Evolutionary conservation across 352 stramenopile genomes (phyloP).

Genomic region (Phytophthora cactorum): DNA sequence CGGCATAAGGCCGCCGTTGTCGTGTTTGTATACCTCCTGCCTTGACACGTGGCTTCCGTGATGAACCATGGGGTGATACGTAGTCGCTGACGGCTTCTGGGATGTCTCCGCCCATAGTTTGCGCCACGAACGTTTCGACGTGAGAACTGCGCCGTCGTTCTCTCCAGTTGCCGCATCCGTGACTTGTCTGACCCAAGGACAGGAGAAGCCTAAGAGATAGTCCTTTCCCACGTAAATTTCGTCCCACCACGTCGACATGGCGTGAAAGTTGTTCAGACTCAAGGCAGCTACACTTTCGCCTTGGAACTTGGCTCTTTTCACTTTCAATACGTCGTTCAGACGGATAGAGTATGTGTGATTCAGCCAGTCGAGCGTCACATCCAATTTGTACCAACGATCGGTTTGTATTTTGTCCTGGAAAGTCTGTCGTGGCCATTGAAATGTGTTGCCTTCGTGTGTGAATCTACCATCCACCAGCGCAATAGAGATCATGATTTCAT

Average conservation of each 20-base stretch:
- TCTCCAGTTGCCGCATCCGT: constrained; percentile 4
- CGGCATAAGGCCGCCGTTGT: constrained; percentile 76
- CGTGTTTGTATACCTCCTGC: constrained; percentile 78
- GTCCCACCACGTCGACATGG: constrained; percentile 93
- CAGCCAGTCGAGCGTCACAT: constrained; percentile 92
- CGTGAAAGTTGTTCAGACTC: constrained; percentile 85
- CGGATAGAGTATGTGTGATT: constrained; percentile 82
- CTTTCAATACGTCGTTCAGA: constrained; percentile 92
- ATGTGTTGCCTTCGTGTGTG: constrained; percentile 75
- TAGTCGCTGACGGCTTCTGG: constrained; percentile 39
- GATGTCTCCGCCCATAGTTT: constrained; percentile 57
- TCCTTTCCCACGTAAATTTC: constrained; percentile 96
- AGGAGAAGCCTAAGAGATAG: constrained; percentile 91
- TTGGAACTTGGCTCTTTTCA: constrained; percentile 62
- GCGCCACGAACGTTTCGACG: constrained; percentile 51
- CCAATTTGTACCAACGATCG: constrained; percentile 95
- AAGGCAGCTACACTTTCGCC: constrained; percentile 52
- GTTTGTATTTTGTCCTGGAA: constrained; percentile 66
- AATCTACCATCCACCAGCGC: constrained; percentile 74
- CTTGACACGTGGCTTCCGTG: constrained; percentile 89
- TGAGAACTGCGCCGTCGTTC: constrained; percentile 44
- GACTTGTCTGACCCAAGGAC: constrained; percentile 53
- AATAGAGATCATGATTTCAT: constrained; percentile 71
- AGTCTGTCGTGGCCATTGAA: constrained; percentile 50
- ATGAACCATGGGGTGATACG: constrained; percentile 75